phyloP scores from a whole-genome alignment of 805 yeast species.

The Candida hungchunana region DNA sequence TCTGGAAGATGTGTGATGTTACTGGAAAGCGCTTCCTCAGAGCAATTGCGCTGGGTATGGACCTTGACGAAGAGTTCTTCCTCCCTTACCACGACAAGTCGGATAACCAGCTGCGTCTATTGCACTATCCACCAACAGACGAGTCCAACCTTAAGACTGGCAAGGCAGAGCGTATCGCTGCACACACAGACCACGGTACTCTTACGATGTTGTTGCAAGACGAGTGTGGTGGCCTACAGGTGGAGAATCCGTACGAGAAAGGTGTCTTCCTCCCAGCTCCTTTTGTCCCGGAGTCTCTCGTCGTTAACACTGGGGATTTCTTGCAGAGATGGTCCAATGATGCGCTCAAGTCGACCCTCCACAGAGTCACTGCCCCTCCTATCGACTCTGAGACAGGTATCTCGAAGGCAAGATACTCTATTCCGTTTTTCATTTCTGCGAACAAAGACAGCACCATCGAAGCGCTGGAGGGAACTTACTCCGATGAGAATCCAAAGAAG shows the following conservation, averaged over 20 bases:
- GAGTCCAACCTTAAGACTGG: slow-evolving; percentile 11
- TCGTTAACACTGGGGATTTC: slow-evolving; percentile 22
- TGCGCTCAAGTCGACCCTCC: slow-evolving; percentile 22
- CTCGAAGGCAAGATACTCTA: slow-evolving; percentile 22
- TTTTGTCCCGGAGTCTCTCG: slow-evolving; percentile 12
- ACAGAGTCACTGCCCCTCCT: slow-evolving; percentile 22
- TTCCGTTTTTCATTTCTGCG: slow-evolving; percentile 25
- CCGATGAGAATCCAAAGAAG: slow-evolving; percentile 21
- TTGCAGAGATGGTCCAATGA: slow-evolving; percentile 25
- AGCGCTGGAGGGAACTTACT: slow-evolving; percentile 21
- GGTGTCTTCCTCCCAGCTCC: slow-evolving; percentile 13
- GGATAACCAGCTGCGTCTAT: slow-evolving; percentile 19
- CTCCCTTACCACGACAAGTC: slow-evolving; percentile 17
- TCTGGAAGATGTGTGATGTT: slow-evolving; percentile 12
- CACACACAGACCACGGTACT: slow-evolving; percentile 26
- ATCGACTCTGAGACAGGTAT: slow-evolving; percentile 14
- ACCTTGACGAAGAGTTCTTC: slow-evolving; percentile 18
- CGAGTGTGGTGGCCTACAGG: slow-evolving; percentile 23
- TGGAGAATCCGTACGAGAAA: slow-evolving; percentile 15
- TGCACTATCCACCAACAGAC: slow-evolving; percentile 22
- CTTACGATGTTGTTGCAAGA: slow-evolving; percentile 24
- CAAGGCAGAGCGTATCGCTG: slow-evolving; percentile 23
- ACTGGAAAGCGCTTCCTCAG: slow-evolving; percentile 13
- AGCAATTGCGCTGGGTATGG: slow-evolving; percentile 23
- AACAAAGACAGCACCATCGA: slow-evolving; percentile 20